These are phyloP conservation scores for Sporobolomyces roseus DNA, from an alignment of 768 basidiomycete genomes.

Conservation along the genomic window DNA sequence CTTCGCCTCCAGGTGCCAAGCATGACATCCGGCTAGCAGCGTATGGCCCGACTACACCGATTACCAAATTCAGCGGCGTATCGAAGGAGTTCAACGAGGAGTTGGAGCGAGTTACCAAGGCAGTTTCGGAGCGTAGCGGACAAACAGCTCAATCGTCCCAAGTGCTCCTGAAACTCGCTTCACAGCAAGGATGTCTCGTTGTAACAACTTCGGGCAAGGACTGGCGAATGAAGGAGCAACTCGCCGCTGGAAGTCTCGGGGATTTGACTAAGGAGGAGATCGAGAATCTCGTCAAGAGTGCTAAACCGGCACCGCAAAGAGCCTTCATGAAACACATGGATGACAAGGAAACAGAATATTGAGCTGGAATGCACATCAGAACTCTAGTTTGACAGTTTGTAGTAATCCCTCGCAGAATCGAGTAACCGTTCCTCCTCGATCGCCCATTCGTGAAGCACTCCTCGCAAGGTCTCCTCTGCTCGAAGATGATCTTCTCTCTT, in stretches of 20 bases:
- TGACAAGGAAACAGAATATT: conserved; percentile 26
- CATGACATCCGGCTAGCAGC: conserved; percentile 30
- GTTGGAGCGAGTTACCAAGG: conserved; percentile 17
- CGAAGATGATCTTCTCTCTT: conserved; percentile 63
- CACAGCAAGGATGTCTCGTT: conserved; percentile 33
- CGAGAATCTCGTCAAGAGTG: conserved; percentile 9
- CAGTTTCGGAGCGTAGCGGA: conserved; percentile 8
- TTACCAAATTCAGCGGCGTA: conserved; percentile 21
- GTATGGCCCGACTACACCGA: conserved; percentile 30
- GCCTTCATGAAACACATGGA: conserved; percentile 41
- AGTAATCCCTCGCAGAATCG: conserved; percentile 42
- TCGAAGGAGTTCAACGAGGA: conserved; percentile 10
- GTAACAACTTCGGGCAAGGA: conserved; percentile 40
- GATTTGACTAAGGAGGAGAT: conserved; percentile 33
- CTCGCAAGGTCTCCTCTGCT: conserved; percentile 57
- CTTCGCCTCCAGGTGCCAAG: conserved; percentile 19
- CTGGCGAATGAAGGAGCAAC: conserved; percentile 39
- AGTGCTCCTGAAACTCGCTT: conserved; percentile 32
- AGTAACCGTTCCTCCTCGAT: conserved; percentile 47
- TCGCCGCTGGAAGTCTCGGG: conserved; percentile 15
- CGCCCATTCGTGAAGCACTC: conserved; percentile 55
- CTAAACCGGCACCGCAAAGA: conserved; percentile 15
- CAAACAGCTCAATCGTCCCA: conserved; percentile 28
- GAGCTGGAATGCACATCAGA: no score
- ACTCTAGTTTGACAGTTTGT: conserved; percentile 3